Evolutionary conservation across 768 basidiomycete species (phyloP).

Genomic region (Pholiota microspora): DNA sequence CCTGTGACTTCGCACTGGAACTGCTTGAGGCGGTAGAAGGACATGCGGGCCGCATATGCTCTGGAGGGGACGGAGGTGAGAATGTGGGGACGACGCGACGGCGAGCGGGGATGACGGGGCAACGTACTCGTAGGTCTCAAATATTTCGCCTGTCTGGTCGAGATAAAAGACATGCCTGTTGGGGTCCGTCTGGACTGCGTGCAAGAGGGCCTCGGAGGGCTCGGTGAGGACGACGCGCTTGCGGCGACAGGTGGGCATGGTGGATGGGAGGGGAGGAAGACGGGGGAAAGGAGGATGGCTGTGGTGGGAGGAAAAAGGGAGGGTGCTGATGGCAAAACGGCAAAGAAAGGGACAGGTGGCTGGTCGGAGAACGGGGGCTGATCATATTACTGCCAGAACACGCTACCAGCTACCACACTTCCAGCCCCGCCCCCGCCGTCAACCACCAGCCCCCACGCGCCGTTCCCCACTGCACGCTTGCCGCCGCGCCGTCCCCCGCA

Average conservation of each 20-base stretch:
- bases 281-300: conserved; percentile 35
- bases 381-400: conserved; percentile 26
- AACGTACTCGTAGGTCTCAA: conserved; percentile 91
- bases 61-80: conserved; percentile 29
- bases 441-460: not conserved
- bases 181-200: conserved; percentile 61
- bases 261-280: conserved; percentile 23
- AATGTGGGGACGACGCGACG: conserved; percentile 20
- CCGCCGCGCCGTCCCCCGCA: not conserved
- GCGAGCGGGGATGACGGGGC: conserved; percentile 9
- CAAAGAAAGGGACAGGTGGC: conserved; percentile 65
- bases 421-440: not conserved
- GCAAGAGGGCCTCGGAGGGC: conserved; percentile 68
- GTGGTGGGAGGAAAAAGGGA: conserved; percentile 43
- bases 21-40: conserved; percentile 90
- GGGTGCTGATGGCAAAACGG: conserved; percentile 50
- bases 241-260: conserved; percentile 86
- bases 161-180: conserved; percentile 87
- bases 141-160: conserved; percentile 94
- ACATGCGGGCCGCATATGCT: conserved; percentile 88
- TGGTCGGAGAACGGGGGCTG: conserved; percentile 50
- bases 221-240: conserved; percentile 89
- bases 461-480: too few species aligned
- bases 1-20: conserved; percentile 98
- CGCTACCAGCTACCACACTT: conserved; percentile 12